Conservation (phyloP, 108 stramenopile genomes). For the Nitzschia putrida region DNA sequence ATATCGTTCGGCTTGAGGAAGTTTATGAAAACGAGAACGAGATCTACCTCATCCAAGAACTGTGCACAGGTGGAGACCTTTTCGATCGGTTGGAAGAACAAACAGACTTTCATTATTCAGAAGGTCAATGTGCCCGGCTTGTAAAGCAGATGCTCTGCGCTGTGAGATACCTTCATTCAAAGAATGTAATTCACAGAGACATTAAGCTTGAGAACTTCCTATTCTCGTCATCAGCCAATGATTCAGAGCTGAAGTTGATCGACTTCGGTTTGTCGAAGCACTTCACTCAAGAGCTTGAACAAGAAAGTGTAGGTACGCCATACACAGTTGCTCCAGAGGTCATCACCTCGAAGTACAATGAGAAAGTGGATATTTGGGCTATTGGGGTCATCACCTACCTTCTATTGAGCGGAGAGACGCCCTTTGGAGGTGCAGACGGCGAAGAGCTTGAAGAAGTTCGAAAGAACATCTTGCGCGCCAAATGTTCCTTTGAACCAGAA, state of each 20-base stretch:
- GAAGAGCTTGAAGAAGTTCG: slow-evolving; percentile 61
- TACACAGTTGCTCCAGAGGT: slow-evolving; percentile 91
- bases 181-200: slow-evolving; percentile 92
- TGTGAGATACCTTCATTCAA: slow-evolving; percentile 89
- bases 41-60: slow-evolving; percentile 81
- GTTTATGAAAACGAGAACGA: slow-evolving; percentile 71
- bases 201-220: slow-evolving; percentile 82
- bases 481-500: slow-evolving; percentile 63
- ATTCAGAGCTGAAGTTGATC: slow-evolving; percentile 36
- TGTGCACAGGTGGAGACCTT: slow-evolving; percentile 76
- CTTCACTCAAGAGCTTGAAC: slow-evolving; percentile 61
- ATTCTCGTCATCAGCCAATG: slow-evolving; percentile 19
- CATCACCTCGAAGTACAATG: slow-evolving; percentile 78
- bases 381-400: slow-evolving; percentile 89
- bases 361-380: slow-evolving; percentile 84
- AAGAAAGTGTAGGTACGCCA: slow-evolving; percentile 83
- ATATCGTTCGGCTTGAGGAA: slow-evolving; percentile 82
- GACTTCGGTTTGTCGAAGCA: slow-evolving; percentile 91
- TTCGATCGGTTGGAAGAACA: slow-evolving; percentile 87
- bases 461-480: slow-evolving; percentile 55
- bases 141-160: slow-evolving; percentile 88
- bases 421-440: slow-evolving; percentile 86
- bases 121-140: slow-evolving; percentile 68
- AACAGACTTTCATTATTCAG: slow-evolving; percentile 80
- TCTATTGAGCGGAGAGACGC: slow-evolving; percentile 79